phyloP scores from a whole-genome alignment of 768 basidiomycete genomes.

The Collybia sordida region DNA sequence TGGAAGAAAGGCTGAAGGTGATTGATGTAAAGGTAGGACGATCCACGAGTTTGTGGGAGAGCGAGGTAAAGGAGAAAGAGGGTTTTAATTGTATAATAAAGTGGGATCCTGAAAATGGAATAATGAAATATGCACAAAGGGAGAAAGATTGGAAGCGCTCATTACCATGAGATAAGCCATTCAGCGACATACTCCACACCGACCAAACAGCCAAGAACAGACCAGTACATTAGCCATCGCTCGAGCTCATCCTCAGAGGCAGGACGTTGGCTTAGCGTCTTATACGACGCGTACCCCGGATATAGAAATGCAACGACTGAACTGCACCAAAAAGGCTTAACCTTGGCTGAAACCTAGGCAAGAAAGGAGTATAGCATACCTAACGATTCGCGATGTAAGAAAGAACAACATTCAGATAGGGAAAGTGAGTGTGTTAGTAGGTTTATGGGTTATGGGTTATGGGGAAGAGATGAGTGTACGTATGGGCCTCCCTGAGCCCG shows the following conservation, averaged over 20 bases:
- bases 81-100: conserved; percentile 83
- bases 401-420: conserved; percentile 42
- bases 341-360: neutral
- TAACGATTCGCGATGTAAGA: conserved; percentile 46
- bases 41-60: conserved; percentile 86
- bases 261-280: conserved; percentile 84
- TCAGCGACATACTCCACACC: conserved; percentile 82
- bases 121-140: neutral
- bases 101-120: conserved; percentile 65
- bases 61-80: conserved; percentile 87
- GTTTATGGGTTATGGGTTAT: neutral
- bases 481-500: neutral
- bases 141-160: conserved; percentile 21
- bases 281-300: conserved; percentile 96
- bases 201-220: conserved; percentile 80
- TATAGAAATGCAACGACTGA: conserved; percentile 83
- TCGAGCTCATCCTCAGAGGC: conserved; percentile 84
- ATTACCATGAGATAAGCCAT: conserved; percentile 86
- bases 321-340: conserved; percentile 31
- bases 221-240: conserved; percentile 98
- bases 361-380: conserved; percentile 27
- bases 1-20: conserved; percentile 85
- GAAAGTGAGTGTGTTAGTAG: neutral
- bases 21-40: conserved; percentile 78
- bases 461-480: neutral